Conservation (phyloP, 2,329 filamentous ascomycete species). For the Thelonectria blattea region DNA sequence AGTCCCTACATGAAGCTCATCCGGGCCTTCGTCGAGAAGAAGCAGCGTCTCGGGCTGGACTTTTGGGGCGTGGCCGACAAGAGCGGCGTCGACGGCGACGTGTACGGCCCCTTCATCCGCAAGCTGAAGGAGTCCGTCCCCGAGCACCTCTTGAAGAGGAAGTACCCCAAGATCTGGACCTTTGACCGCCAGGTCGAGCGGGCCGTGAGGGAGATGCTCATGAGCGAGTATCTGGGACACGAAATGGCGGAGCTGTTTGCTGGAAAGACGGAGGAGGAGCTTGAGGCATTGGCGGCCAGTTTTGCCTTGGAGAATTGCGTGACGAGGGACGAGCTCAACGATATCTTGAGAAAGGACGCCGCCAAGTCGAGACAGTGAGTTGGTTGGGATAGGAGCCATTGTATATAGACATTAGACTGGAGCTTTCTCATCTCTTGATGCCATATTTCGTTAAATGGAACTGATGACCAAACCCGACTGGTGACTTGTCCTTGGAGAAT, state of each 20-base stretch:
- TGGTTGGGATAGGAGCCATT: not conserved
- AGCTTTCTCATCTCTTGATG: not conserved
- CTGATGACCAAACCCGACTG: no score
- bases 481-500: no score
- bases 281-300: constrained; percentile 58
- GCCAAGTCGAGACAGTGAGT: constrained; percentile 4
- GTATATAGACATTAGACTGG: not conserved
- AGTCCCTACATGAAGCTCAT: constrained; percentile 58
- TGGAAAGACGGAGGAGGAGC: constrained; percentile 54
- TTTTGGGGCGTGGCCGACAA: constrained; percentile 55
- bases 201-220: constrained; percentile 45
- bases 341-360: constrained; percentile 47
- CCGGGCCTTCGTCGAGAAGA: constrained; percentile 60
- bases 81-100: constrained; percentile 32
- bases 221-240: constrained; percentile 57
- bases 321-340: constrained; percentile 57
- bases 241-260: constrained; percentile 63
- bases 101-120: constrained; percentile 47
- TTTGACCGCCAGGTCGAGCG: constrained; percentile 58
- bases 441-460: no score
- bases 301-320: constrained; percentile 62
- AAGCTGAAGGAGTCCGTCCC: constrained; percentile 51
- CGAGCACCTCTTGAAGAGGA: constrained; percentile 48
- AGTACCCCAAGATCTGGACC: constrained; percentile 57
- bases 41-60: constrained; percentile 58